phyloP scores from a whole-genome alignment of 768 basidiomycete species.

The Paxillus rubicundulus region DNA sequence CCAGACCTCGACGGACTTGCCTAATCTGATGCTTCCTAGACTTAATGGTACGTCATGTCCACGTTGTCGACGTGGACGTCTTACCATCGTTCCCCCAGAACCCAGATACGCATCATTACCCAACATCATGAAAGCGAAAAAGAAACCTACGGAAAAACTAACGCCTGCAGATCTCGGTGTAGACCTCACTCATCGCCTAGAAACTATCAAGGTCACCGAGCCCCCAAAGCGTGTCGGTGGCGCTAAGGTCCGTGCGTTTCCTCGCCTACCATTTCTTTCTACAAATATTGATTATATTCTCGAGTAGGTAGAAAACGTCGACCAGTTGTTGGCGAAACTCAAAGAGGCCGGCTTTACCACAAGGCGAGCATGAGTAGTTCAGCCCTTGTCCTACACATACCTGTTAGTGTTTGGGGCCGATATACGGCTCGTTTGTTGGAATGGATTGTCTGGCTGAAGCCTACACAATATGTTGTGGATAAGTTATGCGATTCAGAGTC shows the following conservation, averaged over 20 bases:
- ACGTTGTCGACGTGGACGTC: background rate
- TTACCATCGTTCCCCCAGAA: slow-evolving; percentile 45
- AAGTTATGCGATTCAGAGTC: too few species aligned
- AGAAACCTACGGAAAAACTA: slow-evolving; percentile 89
- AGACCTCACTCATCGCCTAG: slow-evolving; percentile 78
- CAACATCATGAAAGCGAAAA: slow-evolving; percentile 99
- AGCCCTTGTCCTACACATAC: slow-evolving; percentile 1
- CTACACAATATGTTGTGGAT: too few species aligned
- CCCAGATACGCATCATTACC: slow-evolving; percentile 97
- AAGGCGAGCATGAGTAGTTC: slow-evolving; percentile 19
- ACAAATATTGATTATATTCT: background rate
- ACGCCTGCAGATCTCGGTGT: slow-evolving; percentile 76
- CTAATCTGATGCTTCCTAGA: slow-evolving; percentile 34
- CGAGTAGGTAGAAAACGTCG: slow-evolving; percentile 71
- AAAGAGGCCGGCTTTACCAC: slow-evolving; percentile 73
- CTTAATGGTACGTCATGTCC: slow-evolving; percentile 58
- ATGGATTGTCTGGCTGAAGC: too few species aligned
- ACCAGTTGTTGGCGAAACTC: slow-evolving; percentile 84
- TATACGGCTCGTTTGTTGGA: background rate
- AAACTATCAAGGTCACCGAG: slow-evolving; percentile 85
- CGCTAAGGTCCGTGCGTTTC: slow-evolving; percentile 59
- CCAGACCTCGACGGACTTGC: background rate
- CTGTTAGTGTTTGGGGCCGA: background rate
- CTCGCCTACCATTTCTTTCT: background rate
- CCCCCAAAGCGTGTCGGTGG: slow-evolving; percentile 91